A percentile compares a stretch with the other conserved stretches of the same genome.
Conservation (phyloP, 2,329 filamentous ascomycete genomes). For the Talaromyces albobiverticillius region DNA sequence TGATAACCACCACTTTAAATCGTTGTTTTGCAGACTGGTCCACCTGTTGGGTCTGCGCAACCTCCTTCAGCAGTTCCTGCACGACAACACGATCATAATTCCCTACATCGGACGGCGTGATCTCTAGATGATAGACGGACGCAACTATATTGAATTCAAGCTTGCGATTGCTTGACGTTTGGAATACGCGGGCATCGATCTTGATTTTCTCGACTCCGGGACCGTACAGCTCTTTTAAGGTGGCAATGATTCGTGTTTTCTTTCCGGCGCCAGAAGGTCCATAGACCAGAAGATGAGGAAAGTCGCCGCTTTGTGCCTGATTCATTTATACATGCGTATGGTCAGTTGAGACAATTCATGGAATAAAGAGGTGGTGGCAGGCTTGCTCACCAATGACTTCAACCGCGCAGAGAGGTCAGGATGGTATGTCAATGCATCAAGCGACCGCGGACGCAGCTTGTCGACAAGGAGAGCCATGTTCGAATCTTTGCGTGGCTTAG, state of each 20-base stretch:
- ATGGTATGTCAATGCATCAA: slow-evolving; percentile 74
- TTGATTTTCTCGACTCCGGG: slow-evolving; percentile 99
- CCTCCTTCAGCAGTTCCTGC: slow-evolving; percentile 93
- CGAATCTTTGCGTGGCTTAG: not conserved
- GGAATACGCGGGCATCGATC: slow-evolving; percentile 95
- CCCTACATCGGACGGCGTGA: slow-evolving; percentile 94
- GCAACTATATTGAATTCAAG: slow-evolving; percentile 99
- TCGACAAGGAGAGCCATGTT: slow-evolving; percentile 64
- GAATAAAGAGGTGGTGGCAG: not conserved
- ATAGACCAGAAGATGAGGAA: slow-evolving; percentile 95
- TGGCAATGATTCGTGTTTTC: slow-evolving; percentile 95
- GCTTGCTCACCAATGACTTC: slow-evolving; percentile 68
- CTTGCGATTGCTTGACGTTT: slow-evolving; percentile 92
- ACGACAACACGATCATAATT: slow-evolving; percentile 95
- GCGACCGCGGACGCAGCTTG: slow-evolving; percentile 55
- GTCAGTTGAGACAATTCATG: slow-evolving; percentile 14
- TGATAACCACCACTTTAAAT: slow-evolving; percentile 99
- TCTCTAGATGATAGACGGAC: slow-evolving; percentile 96
- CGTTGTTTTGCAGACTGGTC: slow-evolving; percentile 83
- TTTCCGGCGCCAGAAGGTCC: slow-evolving; percentile 95
- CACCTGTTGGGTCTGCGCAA: slow-evolving; percentile 98
- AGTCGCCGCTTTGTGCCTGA: slow-evolving; percentile 93
- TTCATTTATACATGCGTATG: slow-evolving; percentile 14
- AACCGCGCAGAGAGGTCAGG: slow-evolving; percentile 82
- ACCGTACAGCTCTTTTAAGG: slow-evolving; percentile 90